Base-by-base conservation (phyloP, 2,329 filamentous ascomycete genomes). In the Parastagonospora nodorum region DNA sequence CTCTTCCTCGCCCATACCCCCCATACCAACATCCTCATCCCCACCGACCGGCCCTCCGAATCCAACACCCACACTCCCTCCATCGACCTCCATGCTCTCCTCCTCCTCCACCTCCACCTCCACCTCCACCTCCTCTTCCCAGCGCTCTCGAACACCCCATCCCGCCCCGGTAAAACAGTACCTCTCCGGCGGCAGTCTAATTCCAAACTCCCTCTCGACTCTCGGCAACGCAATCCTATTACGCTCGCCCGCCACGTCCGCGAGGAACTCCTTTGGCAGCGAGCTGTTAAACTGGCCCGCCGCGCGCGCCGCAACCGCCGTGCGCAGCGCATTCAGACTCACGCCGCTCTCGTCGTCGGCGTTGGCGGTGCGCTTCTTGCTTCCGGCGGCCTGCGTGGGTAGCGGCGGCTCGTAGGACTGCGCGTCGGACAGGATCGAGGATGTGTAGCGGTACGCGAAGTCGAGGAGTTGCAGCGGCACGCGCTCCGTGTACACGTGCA, bases 381-480 rank as follows among this genome's bases (percentile, higher is more conserved):
- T 49, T 1, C 16, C n/a, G 1, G 14, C n/a, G 1, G 45, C 48
- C 35, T 45, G 14, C 0, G 53, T 48, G 0, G 58, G 61, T 0
- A 58, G 14, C 0, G 68, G 67, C 1, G 67, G 68, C 41, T 72
- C 68, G 63, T 74, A 72, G 2, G 59, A 56, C 1, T 73, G 54
- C 5, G 71, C 87, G 75, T 92, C 88, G 59, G 79, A 84, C 15
- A 92, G 84, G 31, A 92, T 80, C 50, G 84, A 82, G 1, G 85
- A 85, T 8, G 88, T 90, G 79, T 92, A 89, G 32, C 90, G 86
- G 81, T 94, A 94, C 42, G 90, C 88, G 69, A 93, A 93, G 60
- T 94, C 90, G 71, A 94, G 86, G 42, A 94, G 85, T 51, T 92
- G 85, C 0, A 93, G 82, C 0, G 90, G 90, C 1, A 94, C 89